phyloP scores from a whole-genome alignment of 1,139 yeast genomes.

The Pichia cactophila region DNA sequence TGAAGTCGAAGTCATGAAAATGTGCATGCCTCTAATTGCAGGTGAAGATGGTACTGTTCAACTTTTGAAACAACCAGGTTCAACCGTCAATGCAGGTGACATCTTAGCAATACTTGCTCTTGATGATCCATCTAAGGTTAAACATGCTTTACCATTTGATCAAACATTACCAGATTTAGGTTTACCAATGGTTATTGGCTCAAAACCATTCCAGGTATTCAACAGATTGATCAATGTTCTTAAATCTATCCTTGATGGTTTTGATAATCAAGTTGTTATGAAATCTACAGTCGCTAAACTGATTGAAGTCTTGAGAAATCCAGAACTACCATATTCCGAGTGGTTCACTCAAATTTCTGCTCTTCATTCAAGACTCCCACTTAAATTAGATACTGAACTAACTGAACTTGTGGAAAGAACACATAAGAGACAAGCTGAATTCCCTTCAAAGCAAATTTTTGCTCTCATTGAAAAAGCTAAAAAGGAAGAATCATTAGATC shows the following conservation, averaged over 20 bases:
- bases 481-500: slow-evolving; percentile 40
- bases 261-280: slow-evolving; percentile 93
- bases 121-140: slow-evolving; percentile 95
- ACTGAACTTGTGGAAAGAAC: slow-evolving; percentile 60
- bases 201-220: slow-evolving; percentile 76
- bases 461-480: slow-evolving; percentile 51
- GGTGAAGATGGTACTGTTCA: slow-evolving; percentile 92
- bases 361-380: slow-evolving; percentile 81
- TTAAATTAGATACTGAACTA: slow-evolving; percentile 63
- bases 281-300: slow-evolving; percentile 68
- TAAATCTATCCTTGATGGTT: slow-evolving; percentile 77
- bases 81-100: slow-evolving; percentile 93
- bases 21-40: slow-evolving; percentile 90
- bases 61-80: slow-evolving; percentile 95
- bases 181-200: slow-evolving; percentile 72
- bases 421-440: slow-evolving; percentile 64
- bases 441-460: slow-evolving; percentile 83
- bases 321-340: slow-evolving; percentile 84
- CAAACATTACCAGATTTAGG: slow-evolving; percentile 91
- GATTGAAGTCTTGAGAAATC: slow-evolving; percentile 65
- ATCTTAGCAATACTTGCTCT: slow-evolving; percentile 88
- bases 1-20: slow-evolving; percentile 98
- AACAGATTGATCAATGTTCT: slow-evolving; percentile 51
- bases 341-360: slow-evolving; percentile 87
- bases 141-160: slow-evolving; percentile 92